These are phyloP conservation scores for Mortierella sp. DNA, from an alignment of 371 early-diverging fungal genomes.

Conservation along the genomic window DNA sequence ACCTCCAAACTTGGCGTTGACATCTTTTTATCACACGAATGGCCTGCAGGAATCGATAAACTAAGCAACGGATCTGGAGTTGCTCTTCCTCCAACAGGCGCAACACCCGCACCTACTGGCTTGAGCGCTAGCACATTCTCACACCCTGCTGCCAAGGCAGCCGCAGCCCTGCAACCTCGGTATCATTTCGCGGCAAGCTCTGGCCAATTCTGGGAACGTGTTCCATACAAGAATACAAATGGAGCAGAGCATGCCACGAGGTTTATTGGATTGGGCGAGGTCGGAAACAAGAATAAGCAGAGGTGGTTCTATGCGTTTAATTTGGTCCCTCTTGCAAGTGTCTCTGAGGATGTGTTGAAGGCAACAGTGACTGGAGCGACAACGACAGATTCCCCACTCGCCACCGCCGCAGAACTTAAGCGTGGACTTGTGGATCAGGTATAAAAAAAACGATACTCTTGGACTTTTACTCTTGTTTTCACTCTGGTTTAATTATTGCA, in stretches of 20 bases:
- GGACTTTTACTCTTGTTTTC: neutral
- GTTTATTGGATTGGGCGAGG: slow-evolving; percentile 86
- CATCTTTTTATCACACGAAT: slow-evolving; percentile 84
- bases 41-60: slow-evolving; percentile 74
- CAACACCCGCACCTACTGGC: slow-evolving; percentile 24
- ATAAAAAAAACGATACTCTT: slow-evolving; percentile 1
- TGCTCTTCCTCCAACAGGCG: neutral
- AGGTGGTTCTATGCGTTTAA: slow-evolving; percentile 97
- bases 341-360: slow-evolving; percentile 57
- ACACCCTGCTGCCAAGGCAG: slow-evolving; percentile 63
- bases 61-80: slow-evolving; percentile 12
- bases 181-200: slow-evolving; percentile 88
- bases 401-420: slow-evolving; percentile 34
- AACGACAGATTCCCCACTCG: slow-evolving; percentile 77
- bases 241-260: slow-evolving; percentile 79
- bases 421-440: slow-evolving; percentile 47
- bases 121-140: slow-evolving; percentile 41
- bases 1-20: slow-evolving; percentile 74
- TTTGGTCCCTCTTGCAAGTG: slow-evolving; percentile 73
- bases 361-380: slow-evolving; percentile 62
- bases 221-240: slow-evolving; percentile 80
- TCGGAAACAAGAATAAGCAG: slow-evolving; percentile 69
- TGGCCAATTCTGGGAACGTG: slow-evolving; percentile 82
- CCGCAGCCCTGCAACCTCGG: slow-evolving; percentile 77
- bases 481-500: slow-evolving; percentile 5